phyloP scores from a whole-genome alignment of 768 basidiomycete genomes.

The Tricholoma bakamatsutake region DNA sequence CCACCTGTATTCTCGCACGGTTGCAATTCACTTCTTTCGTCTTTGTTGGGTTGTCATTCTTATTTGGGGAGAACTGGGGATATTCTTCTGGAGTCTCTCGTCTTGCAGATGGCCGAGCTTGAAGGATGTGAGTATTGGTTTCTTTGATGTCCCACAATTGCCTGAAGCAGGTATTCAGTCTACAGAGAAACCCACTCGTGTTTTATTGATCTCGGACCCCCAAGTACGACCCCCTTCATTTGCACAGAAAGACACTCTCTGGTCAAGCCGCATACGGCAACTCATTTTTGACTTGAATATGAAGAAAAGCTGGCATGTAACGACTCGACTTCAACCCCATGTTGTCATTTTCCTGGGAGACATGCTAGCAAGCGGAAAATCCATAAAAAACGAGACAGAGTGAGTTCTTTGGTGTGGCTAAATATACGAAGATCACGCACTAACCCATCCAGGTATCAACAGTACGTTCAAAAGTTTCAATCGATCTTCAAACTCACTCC shows the following conservation, averaged over 20 bases:
- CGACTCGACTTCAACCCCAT: slow-evolving; percentile 50
- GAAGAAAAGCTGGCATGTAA: slow-evolving; percentile 66
- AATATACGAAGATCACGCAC: neutral
- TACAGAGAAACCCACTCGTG: slow-evolving; percentile 36
- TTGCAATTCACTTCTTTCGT: slow-evolving; percentile 16
- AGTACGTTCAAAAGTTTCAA: slow-evolving; percentile 56
- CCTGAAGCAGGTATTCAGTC: neutral
- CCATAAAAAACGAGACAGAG: slow-evolving; percentile 40
- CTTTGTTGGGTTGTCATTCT: slow-evolving; percentile 23
- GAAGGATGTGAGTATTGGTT: slow-evolving; percentile 17
- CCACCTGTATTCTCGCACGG: slow-evolving; percentile 14
- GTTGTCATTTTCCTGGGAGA: slow-evolving; percentile 75
- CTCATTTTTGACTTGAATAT: slow-evolving; percentile 52
- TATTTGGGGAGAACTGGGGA: slow-evolving; percentile 60
- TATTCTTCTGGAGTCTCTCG: slow-evolving; percentile 53
- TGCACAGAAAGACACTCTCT: slow-evolving; percentile 32
- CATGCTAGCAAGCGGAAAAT: slow-evolving; percentile 62
- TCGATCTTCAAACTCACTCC: slow-evolving; percentile 45
- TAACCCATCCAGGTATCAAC: slow-evolving; percentile 44
- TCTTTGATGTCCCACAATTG: neutral
- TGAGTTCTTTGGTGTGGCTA: slow-evolving; percentile 17
- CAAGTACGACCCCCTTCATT: slow-evolving; percentile 46
- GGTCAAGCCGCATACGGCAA: slow-evolving; percentile 35
- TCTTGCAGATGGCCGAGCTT: slow-evolving; percentile 55
- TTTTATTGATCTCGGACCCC: slow-evolving; percentile 66